phyloP scores from a whole-genome alignment of 1,139 yeast genomes.

The Lipomyces yarrowii region DNA sequence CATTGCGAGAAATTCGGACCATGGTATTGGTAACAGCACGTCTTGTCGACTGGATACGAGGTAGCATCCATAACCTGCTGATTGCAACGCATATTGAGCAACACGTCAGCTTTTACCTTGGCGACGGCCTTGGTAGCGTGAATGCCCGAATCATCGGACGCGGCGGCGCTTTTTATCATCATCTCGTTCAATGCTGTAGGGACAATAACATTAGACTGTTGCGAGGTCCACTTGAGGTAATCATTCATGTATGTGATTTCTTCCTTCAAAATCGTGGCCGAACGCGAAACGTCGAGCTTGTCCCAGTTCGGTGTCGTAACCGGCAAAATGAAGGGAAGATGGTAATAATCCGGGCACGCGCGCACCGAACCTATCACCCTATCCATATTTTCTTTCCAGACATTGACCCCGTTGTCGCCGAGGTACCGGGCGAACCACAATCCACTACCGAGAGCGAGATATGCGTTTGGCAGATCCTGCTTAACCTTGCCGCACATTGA shows the following conservation, averaged over 20 bases:
- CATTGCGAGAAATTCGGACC: constrained; percentile 28
- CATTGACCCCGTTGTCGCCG: constrained; percentile 24
- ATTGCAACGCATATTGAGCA: constrained; percentile 36
- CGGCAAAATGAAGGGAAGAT: constrained; percentile 25
- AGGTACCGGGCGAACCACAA: constrained; percentile 31
- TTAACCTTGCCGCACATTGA: constrained; percentile 13
- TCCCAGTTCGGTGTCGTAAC: constrained; percentile 27
- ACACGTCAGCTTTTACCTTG: constrained; percentile 32
- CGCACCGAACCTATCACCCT: constrained; percentile 13
- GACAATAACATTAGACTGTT: constrained; percentile 27
- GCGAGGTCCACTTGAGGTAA: constrained; percentile 20
- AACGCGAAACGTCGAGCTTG: constrained; percentile 27
- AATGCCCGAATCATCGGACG: constrained; percentile 30
- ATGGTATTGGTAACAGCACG: constrained; percentile 35
- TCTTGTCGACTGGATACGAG: constrained; percentile 35
- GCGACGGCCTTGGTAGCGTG: constrained; percentile 30
- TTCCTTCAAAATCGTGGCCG: constrained; percentile 22
- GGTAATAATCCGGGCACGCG: constrained; percentile 21
- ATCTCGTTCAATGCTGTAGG: constrained; percentile 33
- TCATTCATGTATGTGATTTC: constrained; percentile 27
- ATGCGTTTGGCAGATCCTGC: constrained; percentile 23
- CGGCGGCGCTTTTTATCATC: constrained; percentile 21
- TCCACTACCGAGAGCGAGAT: constrained; percentile 32
- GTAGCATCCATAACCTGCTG: constrained; percentile 28
- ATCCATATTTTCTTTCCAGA: constrained; percentile 24